These are phyloP conservation scores for Colletotrichum orbiculare DNA, from an alignment of 2,329 filamentous ascomycete genomes.

Conservation along the genomic window DNA sequence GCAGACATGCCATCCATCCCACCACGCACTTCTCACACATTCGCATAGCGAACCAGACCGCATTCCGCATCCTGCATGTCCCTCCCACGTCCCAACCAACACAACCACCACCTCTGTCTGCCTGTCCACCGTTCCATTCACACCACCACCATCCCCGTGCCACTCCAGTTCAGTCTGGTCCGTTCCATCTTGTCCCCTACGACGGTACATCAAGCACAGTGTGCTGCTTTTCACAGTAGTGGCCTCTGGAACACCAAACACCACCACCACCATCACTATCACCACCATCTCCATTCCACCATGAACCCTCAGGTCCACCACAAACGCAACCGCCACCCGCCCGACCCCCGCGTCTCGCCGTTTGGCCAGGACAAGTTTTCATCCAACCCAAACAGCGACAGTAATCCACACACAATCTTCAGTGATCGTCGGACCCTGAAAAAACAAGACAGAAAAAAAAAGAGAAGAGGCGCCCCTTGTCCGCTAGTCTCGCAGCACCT, in stretches of 20 bases:
- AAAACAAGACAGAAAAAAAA: background rate
- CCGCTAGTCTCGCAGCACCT: too few relatives aligned
- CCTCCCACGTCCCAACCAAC: constrained; percentile 1
- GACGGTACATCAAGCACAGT: too few relatives aligned
- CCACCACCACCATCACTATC: constrained; percentile 25
- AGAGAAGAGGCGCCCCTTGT: too few relatives aligned
- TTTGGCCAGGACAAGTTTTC: constrained; percentile 11
- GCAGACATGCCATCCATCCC: constrained; percentile 2
- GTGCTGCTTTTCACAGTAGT: too few relatives aligned
- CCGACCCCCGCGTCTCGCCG: constrained; percentile 5
- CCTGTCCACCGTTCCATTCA: background rate
- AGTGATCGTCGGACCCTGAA: constrained; percentile 36
- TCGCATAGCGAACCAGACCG: constrained; percentile 32
- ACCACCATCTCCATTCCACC: constrained; percentile 9
- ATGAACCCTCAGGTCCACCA: background rate
- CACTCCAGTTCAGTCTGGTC: too few relatives aligned
- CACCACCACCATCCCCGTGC: background rate
- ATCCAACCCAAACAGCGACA: constrained; percentile 9
- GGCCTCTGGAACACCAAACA: background rate
- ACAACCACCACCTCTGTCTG: constrained; percentile 20
- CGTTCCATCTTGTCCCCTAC: too few relatives aligned
- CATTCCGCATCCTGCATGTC: constrained; percentile 36
- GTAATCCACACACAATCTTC: constrained; percentile 25
- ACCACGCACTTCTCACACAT: constrained; percentile 22
- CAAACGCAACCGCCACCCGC: background rate